Conservation (phyloP, 208 protist genomes). For the Herpetomonas tarakana region DNA sequence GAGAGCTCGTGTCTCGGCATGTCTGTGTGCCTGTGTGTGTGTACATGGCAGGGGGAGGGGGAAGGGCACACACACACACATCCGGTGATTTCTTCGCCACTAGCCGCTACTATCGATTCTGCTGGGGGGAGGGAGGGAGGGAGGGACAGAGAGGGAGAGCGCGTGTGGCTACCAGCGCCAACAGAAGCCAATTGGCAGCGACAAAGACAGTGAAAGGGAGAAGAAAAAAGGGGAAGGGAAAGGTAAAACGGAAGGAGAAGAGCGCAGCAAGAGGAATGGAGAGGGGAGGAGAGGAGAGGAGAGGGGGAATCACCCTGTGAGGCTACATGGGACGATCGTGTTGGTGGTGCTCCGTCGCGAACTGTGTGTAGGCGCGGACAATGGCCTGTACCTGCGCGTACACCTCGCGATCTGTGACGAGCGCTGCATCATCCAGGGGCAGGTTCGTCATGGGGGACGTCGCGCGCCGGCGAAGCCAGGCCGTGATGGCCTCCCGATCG, state of each 20-base stretch:
- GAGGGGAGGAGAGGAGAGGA: not conserved
- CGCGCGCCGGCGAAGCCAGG: slow-evolving; percentile 48
- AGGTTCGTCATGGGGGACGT: slow-evolving; percentile 73
- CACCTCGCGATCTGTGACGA: slow-evolving; percentile 30
- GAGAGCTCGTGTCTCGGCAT: too few relatives aligned
- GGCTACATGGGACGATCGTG: not conserved
- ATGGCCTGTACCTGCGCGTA: slow-evolving; percentile 19
- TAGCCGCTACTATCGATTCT: too few relatives aligned
- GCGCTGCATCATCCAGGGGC: slow-evolving; percentile 13
- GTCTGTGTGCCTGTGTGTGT: too few relatives aligned
- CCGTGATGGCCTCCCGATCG: slow-evolving; percentile 71
- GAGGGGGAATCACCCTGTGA: slow-evolving; percentile 9
- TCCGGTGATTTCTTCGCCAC: too few relatives aligned
- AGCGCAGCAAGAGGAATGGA: slow-evolving; percentile 6
- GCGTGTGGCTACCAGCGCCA: not conserved
- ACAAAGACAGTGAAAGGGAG: not conserved
- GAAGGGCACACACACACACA: too few relatives aligned
- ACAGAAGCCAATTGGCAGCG: slow-evolving; percentile 2
- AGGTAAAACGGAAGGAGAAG: not conserved
- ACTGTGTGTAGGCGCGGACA: slow-evolving; percentile 21
- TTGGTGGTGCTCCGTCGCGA: slow-evolving; percentile 1
- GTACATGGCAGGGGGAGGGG: too few relatives aligned
- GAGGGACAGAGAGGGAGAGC: too few relatives aligned
- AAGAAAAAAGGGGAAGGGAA: slow-evolving; percentile 4
- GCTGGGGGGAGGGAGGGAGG: too few relatives aligned